phyloP scores from a whole-genome alignment of 805 yeast species.

The Saccharomycopsis schoenii region DNA sequence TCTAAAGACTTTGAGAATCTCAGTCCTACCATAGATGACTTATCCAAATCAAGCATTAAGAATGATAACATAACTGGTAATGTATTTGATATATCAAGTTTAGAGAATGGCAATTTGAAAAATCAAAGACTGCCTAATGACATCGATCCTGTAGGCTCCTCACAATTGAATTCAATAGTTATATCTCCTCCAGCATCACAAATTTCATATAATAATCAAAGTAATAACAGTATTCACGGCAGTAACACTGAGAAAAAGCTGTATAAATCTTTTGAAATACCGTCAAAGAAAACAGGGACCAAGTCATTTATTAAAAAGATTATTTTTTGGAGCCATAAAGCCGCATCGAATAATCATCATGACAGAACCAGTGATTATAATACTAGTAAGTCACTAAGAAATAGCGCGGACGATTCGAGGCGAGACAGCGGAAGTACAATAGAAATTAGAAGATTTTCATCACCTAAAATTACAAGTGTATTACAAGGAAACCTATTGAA shows the following conservation, averaged over 20 bases:
- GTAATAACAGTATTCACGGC: background rate
- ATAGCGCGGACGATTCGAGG: background rate
- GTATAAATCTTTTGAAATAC: background rate
- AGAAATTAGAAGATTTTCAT: background rate
- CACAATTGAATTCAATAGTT: background rate
- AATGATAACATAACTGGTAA: background rate
- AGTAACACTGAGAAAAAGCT: background rate
- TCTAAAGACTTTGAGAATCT: background rate
- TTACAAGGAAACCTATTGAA: background rate
- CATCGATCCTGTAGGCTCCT: background rate
- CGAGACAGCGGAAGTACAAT: background rate
- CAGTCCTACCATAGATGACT: background rate
- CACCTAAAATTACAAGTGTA: background rate
- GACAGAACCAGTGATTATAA: background rate
- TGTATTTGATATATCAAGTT: background rate
- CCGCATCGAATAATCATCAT: background rate
- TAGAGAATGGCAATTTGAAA: background rate
- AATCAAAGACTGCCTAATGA: background rate
- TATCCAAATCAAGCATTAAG: background rate
- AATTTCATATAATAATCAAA: background rate
- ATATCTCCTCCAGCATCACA: background rate
- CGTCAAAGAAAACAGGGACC: conserved; percentile 3
- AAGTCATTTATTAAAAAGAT: conserved; percentile 14
- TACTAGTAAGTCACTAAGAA: background rate
- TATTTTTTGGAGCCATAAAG: conserved; percentile 15